These are phyloP conservation scores for Pilasporangium apinafurcum DNA, from an alignment of 352 stramenopile genomes.

Conservation along the genomic window DNA sequence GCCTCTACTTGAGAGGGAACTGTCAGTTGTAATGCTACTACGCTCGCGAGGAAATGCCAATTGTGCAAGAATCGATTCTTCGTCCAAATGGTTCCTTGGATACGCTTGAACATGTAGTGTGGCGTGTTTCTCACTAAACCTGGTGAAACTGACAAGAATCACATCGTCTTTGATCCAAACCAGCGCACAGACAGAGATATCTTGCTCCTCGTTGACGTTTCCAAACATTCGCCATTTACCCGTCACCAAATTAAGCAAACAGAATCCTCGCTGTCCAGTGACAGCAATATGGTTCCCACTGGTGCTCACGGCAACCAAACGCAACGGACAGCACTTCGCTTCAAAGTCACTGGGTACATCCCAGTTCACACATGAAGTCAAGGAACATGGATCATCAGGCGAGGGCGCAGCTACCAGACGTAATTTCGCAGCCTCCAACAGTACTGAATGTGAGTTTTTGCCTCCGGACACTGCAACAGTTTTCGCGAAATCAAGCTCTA, in stretches of 20 bases:
- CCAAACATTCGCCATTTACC: conserved; percentile 82
- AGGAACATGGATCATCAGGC: conserved; percentile 53
- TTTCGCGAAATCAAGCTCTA: conserved; percentile 63
- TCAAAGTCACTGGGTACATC: conserved; percentile 54
- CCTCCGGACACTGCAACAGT: conserved; percentile 35
- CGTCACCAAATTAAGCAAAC: conserved; percentile 53
- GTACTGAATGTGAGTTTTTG: conserved; percentile 30
- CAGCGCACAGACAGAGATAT: conserved; percentile 58
- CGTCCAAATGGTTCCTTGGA: conserved; percentile 70
- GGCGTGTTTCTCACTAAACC: conserved; percentile 45
- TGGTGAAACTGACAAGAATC: conserved; percentile 57
- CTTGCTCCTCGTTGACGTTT: conserved; percentile 80
- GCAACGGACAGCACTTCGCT: conserved; percentile 52
- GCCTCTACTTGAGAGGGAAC: too few species aligned
- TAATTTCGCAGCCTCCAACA: conserved; percentile 49
- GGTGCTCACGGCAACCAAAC: conserved; percentile 42
- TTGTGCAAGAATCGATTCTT: conserved; percentile 43
- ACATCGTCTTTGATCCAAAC: conserved; percentile 62
- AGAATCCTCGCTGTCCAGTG: conserved; percentile 68
- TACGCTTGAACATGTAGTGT: conserved; percentile 60
- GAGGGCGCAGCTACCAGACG: conserved; percentile 39
- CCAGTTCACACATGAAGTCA: conserved; percentile 58
- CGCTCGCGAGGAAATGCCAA: conserved; percentile 30
- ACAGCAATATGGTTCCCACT: conserved; percentile 62
- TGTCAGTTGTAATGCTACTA: neutral